These are phyloP conservation scores for Saprolegnia parasitica DNA, from an alignment of 352 stramenopile genomes.

Conservation along the genomic window DNA sequence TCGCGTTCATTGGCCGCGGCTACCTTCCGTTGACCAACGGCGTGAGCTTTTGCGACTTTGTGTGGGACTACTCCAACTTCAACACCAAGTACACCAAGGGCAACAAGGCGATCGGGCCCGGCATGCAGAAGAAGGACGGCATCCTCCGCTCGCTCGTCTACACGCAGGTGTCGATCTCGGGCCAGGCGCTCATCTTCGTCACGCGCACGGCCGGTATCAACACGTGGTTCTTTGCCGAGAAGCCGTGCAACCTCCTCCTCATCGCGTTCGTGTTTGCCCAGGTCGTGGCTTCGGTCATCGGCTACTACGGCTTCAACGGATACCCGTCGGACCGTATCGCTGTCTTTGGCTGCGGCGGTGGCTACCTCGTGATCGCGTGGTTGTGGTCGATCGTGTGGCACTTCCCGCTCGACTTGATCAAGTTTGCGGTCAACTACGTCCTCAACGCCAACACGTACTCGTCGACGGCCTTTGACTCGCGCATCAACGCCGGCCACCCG, in stretches of 20 bases:
- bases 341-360: slow-evolving; percentile 29
- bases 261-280: slow-evolving; percentile 31
- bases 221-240: slow-evolving; percentile 32
- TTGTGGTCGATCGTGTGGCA: slow-evolving; percentile 31
- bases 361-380: slow-evolving; percentile 28
- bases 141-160: slow-evolving; percentile 27
- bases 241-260: slow-evolving; percentile 29
- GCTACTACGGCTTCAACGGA: slow-evolving; percentile 27
- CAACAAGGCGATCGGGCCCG: slow-evolving; percentile 28
- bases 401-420: slow-evolving; percentile 31
- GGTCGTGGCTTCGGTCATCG: slow-evolving; percentile 29
- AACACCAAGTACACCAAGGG: slow-evolving; percentile 25
- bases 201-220: slow-evolving; percentile 31
- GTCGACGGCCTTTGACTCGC: slow-evolving; percentile 24
- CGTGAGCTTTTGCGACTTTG: slow-evolving; percentile 27
- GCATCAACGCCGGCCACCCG: slow-evolving; percentile 29
- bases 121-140: slow-evolving; percentile 29
- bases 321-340: slow-evolving; percentile 28
- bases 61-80: slow-evolving; percentile 32
- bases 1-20: slow-evolving; percentile 25
- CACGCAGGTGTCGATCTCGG: slow-evolving; percentile 31
- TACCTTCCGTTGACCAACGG: slow-evolving; percentile 29
- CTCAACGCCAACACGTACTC: slow-evolving; percentile 23
- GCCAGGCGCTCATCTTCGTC: slow-evolving; percentile 31
- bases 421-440: slow-evolving; percentile 31